Conservation (phyloP, 2,329 filamentous ascomycete species). For the Hypoxylon sp. region DNA sequence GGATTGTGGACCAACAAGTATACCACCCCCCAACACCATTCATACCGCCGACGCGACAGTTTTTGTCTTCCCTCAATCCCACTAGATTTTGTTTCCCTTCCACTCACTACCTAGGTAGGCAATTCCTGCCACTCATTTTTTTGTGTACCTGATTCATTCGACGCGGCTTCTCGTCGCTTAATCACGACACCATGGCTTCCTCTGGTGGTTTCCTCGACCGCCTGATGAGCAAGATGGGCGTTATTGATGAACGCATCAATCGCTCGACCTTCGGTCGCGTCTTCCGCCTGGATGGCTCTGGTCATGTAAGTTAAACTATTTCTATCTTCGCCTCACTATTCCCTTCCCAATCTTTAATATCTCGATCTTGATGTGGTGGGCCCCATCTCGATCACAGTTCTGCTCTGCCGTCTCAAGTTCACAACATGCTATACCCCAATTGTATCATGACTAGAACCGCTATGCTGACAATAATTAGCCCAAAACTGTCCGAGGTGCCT, state of each 20-base stretch:
- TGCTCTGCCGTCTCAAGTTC: not conserved
- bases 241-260: constrained; percentile 53
- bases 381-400: constrained; percentile 10
- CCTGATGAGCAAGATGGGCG: constrained; percentile 38
- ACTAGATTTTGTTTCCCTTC: constrained; percentile 9
- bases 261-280: constrained; percentile 65
- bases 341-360: constrained; percentile 1
- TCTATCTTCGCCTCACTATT: constrained; percentile 3
- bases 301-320: constrained; percentile 67
- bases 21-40: not conserved
- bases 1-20: not conserved
- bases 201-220: constrained; percentile 33
- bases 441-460: not conserved
- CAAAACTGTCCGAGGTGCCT: constrained; percentile 75
- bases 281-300: constrained; percentile 75
- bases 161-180: constrained; percentile 23
- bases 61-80: constrained; percentile 2
- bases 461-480: constrained; percentile 62
- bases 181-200: constrained; percentile 33
- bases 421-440: not conserved
- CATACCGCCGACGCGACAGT: constrained; percentile 11
- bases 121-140: constrained; percentile 1
- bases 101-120: constrained; percentile 4
- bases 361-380: constrained; percentile 9
- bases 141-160: constrained; percentile 16